These are phyloP conservation scores for Wickerhamomyces bovis DNA, from an alignment of 805 yeast genomes.

Conservation along the genomic window DNA sequence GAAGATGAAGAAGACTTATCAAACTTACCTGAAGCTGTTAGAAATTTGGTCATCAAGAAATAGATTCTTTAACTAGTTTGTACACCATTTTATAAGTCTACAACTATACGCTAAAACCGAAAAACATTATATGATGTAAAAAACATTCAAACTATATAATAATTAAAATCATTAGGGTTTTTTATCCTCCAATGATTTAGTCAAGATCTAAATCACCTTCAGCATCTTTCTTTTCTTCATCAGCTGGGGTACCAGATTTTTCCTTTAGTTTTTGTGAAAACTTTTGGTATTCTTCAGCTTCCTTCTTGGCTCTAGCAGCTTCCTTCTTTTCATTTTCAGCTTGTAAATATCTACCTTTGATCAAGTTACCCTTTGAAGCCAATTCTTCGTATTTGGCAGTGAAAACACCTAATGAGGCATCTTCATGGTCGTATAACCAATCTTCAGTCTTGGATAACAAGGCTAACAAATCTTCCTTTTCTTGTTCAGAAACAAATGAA, in stretches of 20 bases:
- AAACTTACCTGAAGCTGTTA: slow-evolving; percentile 23
- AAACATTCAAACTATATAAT: background rate
- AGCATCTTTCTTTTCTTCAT: slow-evolving; percentile 26
- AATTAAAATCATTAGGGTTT: background rate
- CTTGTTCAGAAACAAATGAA: slow-evolving; percentile 84
- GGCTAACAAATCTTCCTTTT: slow-evolving; percentile 70
- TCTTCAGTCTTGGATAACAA: slow-evolving; percentile 86
- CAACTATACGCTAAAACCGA: background rate
- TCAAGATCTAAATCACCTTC: slow-evolving; percentile 37
- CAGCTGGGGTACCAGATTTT: slow-evolving; percentile 15
- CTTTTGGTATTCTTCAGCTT: slow-evolving; percentile 60
- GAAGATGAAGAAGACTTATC: slow-evolving; percentile 23
- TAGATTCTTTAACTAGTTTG: background rate
- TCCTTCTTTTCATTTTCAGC: slow-evolving; percentile 95
- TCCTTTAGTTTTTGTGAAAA: slow-evolving; percentile 29
- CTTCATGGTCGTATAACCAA: slow-evolving; percentile 98
- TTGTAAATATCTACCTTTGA: slow-evolving; percentile 90
- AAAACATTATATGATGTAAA: background rate
- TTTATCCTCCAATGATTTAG: slow-evolving; percentile 8
- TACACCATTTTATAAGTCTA: too few species aligned
- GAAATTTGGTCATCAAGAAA: slow-evolving; percentile 18
- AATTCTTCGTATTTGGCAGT: slow-evolving; percentile 97
- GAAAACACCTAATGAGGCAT: slow-evolving; percentile 92
- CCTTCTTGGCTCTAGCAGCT: slow-evolving; percentile 79
- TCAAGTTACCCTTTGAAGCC: slow-evolving; percentile 89